Base-by-base conservation (phyloP, 148 eudicot species). In the Drosera capensis region DNA sequence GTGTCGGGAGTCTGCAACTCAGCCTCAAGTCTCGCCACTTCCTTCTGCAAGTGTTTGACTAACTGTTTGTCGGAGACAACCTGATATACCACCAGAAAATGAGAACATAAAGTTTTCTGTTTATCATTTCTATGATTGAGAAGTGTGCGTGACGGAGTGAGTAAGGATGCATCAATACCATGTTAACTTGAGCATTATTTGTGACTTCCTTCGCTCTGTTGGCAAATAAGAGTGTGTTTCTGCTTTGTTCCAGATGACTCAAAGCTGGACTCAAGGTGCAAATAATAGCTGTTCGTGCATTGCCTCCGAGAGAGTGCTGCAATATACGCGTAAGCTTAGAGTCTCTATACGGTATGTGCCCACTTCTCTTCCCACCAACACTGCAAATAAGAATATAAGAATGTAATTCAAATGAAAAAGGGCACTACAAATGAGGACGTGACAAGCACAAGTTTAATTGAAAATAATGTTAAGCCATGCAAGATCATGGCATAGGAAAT, bases 171-270 rank as follows among this genome's bases (percentile, higher is more conserved):
- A 23, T 49, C n/a, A 44, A 44, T 72, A 90, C 95, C 78, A 90
- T 76, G 71, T 90, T 90, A 59, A 90, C 93, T 69, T 76, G 79
- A 23, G 97, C 97, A 56, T 69, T 90, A 52, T 78, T 90, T 18
- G 85, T 76, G 31, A 90, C 97, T 76, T 90, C 95, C 64, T 90
- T 90, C 31, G 97, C 97, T 5, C 93, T 64, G 43, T 82, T 78
- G 38, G 97, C 97, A 60, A 90, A 90, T 20, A 52, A 63, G 26
- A 90, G 76, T 15, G 95, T 84, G 30, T 84, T 84, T 39, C 93
- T 60, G 20, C 93, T 66, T 58, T 90, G 97, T 57, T 90, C 97
- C 25, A 62, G 66, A 58, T 84, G 95, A 57, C 78, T 73, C n/a
- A 53, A 49, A 45, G 97, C 95, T 47, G 97, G 97, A 60, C 95